These are phyloP conservation scores for Saururus chinensis DNA, from an alignment of 164 flowering plant species.

Conservation along the genomic window DNA sequence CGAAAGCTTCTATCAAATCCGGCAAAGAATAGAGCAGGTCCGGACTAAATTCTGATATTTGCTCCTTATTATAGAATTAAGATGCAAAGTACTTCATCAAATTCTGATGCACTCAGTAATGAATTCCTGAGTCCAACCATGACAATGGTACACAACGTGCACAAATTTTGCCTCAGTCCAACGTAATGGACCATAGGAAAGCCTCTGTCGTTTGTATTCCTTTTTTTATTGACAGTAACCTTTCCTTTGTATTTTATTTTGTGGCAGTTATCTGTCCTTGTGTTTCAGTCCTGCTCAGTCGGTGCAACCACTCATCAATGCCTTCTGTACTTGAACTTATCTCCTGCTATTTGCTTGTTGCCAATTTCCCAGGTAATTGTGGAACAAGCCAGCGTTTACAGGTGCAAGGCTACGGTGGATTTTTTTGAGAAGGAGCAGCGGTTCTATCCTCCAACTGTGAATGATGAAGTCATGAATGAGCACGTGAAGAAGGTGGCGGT, in stretches of 20 bases:
- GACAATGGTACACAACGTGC: too few relatives aligned
- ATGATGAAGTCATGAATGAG: constrained; percentile 51
- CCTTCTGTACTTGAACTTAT: not conserved
- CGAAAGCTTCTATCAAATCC: constrained; percentile 42
- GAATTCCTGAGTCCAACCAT: too few relatives aligned
- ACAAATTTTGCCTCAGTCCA: too few relatives aligned
- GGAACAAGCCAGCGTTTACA: constrained; percentile 64
- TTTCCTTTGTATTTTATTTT: too few relatives aligned
- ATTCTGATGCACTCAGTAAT: too few relatives aligned
- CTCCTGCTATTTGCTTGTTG: not conserved
- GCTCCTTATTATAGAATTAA: too few relatives aligned
- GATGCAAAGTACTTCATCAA: too few relatives aligned
- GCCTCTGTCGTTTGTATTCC: too few relatives aligned
- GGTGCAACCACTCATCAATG: not conserved
- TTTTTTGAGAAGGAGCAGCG: constrained; percentile 51
- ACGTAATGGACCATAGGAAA: too few relatives aligned
- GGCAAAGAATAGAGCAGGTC: constrained; percentile 62
- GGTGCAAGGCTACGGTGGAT: constrained; percentile 64
- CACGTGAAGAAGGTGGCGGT: constrained; percentile 53
- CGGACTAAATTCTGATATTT: constrained; percentile 2
- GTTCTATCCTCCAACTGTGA: constrained; percentile 73
- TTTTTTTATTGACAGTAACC: too few relatives aligned
- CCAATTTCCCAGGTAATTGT: constrained; percentile 46
- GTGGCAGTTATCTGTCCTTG: too few relatives aligned
- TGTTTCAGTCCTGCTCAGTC: too few relatives aligned